Evolutionary conservation across 129 eudicot genomes (phyloP).

Genomic region (Erigeron canadensis): DNA sequence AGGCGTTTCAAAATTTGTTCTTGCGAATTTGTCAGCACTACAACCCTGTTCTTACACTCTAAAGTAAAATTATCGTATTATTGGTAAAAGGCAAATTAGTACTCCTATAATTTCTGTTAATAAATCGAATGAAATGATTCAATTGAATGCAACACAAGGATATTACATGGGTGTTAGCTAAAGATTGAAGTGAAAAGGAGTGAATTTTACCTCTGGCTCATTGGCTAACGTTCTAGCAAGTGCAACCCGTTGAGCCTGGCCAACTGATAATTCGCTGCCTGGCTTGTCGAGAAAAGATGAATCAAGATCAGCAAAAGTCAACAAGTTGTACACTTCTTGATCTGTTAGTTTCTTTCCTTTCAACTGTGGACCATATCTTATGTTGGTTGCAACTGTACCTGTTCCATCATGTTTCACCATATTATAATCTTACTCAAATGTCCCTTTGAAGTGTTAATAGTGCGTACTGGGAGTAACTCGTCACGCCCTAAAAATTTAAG

Average conservation of each 20-base stretch:
- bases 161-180: background rate
- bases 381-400: constrained; percentile 91
- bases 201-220: constrained; percentile 79
- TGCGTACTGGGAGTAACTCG: no score
- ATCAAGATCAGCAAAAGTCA: constrained; percentile 81
- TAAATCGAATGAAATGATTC: background rate
- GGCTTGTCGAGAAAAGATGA: constrained; percentile 57
- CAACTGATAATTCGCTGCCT: constrained; percentile 74
- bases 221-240: constrained; percentile 95
- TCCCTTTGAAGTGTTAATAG: background rate
- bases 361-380: constrained; percentile 86
- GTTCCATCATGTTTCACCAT: constrained; percentile 18
- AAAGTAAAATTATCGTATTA: no score
- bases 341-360: constrained; percentile 82
- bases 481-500: no score
- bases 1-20: no score
- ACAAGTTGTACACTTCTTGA: constrained; percentile 59
- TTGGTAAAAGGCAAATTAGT: background rate
- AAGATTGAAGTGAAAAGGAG: background rate
- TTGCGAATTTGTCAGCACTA: no score
- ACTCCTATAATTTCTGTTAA: background rate
- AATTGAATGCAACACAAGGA: background rate
- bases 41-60: no score
- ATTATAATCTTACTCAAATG: constrained; percentile 12
- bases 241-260: constrained; percentile 97